These are phyloP conservation scores for Fonsecaea erecta DNA, from an alignment of 2,329 filamentous ascomycete species.

Conservation along the genomic window DNA sequence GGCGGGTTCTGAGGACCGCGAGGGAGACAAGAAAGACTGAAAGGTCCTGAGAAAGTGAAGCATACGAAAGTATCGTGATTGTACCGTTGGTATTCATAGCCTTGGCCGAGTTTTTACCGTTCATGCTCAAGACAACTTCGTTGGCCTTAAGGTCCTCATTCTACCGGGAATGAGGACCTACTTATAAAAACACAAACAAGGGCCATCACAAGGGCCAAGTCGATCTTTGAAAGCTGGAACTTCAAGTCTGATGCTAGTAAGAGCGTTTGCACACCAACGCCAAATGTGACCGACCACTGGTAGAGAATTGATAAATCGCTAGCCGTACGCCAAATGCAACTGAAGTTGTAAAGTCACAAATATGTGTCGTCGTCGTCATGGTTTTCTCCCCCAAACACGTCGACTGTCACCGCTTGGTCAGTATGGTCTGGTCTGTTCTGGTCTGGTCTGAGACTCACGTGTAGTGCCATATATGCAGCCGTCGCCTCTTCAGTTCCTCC, in stretches of 20 bases:
- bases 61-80: too few species aligned
- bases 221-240: too few species aligned
- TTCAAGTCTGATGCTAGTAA: too few species aligned
- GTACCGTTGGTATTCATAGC: too few species aligned
- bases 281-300: too few species aligned
- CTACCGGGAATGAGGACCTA: too few species aligned
- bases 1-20: neutral
- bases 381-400: conserved; percentile 24
- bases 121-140: neutral
- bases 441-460: conserved; percentile 28
- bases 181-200: too few species aligned
- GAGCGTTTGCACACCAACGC: too few species aligned
- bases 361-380: neutral
- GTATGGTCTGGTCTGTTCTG: neutral
- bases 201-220: too few species aligned
- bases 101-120: neutral
- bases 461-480: conserved; percentile 32
- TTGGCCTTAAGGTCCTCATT: neutral
- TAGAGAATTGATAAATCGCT: neutral
- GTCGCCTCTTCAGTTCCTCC: conserved; percentile 33
- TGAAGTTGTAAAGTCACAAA: neutral
- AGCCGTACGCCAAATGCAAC: neutral
- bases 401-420: conserved; percentile 11
- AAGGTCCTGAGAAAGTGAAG: too few species aligned
- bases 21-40: neutral